Conservation (phyloP, 176 grass and related monocot species). For the Alopecurus myosuroides region DNA sequence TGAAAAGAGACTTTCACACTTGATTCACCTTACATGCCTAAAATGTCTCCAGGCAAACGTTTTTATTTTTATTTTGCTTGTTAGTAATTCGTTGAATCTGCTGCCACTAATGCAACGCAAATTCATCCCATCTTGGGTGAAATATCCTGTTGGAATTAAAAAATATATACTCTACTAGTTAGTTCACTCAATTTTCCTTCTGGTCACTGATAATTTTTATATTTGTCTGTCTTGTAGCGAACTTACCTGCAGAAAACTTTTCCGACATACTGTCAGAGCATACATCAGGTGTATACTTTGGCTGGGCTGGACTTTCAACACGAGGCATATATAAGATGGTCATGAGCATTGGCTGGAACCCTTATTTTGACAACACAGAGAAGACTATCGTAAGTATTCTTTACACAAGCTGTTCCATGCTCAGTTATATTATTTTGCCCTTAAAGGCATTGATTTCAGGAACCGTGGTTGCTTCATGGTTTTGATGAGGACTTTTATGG, state of each 20-base stretch:
- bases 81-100: no score
- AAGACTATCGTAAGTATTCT: conserved; percentile 76
- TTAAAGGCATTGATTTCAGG: conserved; percentile 41
- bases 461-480: conserved; percentile 96
- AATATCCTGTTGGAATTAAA: not conserved
- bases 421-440: conserved; percentile 18
- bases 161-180: not conserved
- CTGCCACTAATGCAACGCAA: no score
- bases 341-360: conserved; percentile 99
- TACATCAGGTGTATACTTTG: conserved; percentile 94
- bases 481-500: conserved; percentile 86
- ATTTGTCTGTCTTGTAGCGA: conserved; percentile 52
- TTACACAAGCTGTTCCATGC: not conserved
- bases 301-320: conserved; percentile 76
- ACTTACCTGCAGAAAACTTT: conserved; percentile 86
- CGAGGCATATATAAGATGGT: conserved; percentile 89
- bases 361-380: conserved; percentile 90
- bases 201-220: conserved; percentile 21
- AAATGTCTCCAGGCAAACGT: no score
- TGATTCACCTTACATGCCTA: no score
- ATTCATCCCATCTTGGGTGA: not conserved
- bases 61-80: no score
- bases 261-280: conserved; percentile 71
- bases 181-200: not conserved
- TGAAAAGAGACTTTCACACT: not conserved